phyloP scores from a whole-genome alignment of 2,329 filamentous ascomycete species.

The Colletotrichum ledebouriae region DNA sequence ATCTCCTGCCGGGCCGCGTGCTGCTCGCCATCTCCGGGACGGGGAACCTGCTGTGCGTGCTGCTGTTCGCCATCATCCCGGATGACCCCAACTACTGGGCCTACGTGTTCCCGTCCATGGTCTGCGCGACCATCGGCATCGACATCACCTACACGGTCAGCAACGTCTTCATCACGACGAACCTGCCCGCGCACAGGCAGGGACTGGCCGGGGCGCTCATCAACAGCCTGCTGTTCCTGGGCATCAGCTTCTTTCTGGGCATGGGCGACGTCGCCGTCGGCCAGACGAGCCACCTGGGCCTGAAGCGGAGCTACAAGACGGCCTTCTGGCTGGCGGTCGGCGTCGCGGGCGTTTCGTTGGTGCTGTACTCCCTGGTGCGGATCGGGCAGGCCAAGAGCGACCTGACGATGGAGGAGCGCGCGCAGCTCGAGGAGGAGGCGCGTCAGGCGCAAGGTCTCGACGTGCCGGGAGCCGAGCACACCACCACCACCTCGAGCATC shows the following conservation, averaged over 20 bases:
- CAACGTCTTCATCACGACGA: conserved; percentile 83
- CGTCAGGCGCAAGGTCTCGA: conserved; percentile 1
- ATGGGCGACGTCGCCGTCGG: conserved; percentile 76
- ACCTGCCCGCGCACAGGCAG: conserved; percentile 74
- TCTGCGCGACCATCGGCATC: conserved; percentile 78
- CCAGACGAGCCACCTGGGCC: conserved; percentile 59
- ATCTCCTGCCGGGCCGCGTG: conserved; percentile 72
- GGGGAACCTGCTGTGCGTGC: conserved; percentile 68
- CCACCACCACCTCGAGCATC: background rate
- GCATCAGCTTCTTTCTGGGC: conserved; percentile 79
- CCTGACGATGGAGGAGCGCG: conserved; percentile 44
- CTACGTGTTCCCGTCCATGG: conserved; percentile 79
- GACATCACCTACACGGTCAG: conserved; percentile 82
- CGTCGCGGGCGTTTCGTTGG: conserved; percentile 63
- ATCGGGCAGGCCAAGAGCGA: conserved; percentile 45
- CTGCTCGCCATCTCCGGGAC: conserved; percentile 73
- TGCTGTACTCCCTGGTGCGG: conserved; percentile 67
- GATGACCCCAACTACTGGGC: conserved; percentile 76
- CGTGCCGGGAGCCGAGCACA: background rate
- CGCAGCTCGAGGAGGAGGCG: conserved; percentile 40
- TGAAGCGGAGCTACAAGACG: conserved; percentile 69
- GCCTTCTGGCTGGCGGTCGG: conserved; percentile 77
- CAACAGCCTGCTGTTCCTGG: conserved; percentile 78
- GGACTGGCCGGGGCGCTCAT: conserved; percentile 79
- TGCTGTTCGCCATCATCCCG: conserved; percentile 76